Base-by-base conservation (phyloP, 805 yeast genomes). In the Pichia kluyveri region DNA sequence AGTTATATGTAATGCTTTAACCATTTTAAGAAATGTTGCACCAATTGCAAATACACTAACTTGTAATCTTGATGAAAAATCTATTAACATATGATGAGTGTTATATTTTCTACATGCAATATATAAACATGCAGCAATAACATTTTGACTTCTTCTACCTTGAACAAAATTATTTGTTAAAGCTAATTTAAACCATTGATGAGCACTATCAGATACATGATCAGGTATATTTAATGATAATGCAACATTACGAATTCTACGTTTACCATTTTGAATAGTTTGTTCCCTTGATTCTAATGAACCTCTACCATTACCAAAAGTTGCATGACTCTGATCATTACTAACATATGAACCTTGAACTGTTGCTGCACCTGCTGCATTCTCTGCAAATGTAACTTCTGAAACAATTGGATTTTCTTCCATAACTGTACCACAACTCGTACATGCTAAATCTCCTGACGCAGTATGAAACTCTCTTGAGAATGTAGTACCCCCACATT, bases 111-210 rank as follows among this genome's bases (percentile, higher is more conserved):
- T 81, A 65, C 99, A 93, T 0, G 98, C 96, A 43, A 93, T 80
- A 61, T 93, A 93, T 34, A 93, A 72, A 68, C 99, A 93, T 0
- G 98, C 89, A 0, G 96, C 95, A 47, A 90, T 81, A 4, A 93
- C 98, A 61, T 91, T 90, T 61, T 90, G 97, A 2, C 97, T 88
- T 52, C 93, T 70, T 57, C 99, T 75, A n/a, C 99, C 99, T 64
- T 91, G 96, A 26, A 93, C 98, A 62, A 93, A 93, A 61, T 89
- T 90, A 54, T 83, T 77, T 2, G 88, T 76, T 30, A 95, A 71
- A 0, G 98, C 98, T 47, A 89, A 69, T 55, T 82, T 82, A 66
- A 87, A 95, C 91, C 96, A 88, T 50, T 85, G 86, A 56, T 79
- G 76, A 0, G 96, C 97, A 12, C 91, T 82, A 50, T 86, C 96